Percentiles rank a stretch among this genome's conserved stretches.
Evolutionary conservation across 805 yeast species (phyloP).

Genomic region (Hanseniaspora vineae): DNA sequence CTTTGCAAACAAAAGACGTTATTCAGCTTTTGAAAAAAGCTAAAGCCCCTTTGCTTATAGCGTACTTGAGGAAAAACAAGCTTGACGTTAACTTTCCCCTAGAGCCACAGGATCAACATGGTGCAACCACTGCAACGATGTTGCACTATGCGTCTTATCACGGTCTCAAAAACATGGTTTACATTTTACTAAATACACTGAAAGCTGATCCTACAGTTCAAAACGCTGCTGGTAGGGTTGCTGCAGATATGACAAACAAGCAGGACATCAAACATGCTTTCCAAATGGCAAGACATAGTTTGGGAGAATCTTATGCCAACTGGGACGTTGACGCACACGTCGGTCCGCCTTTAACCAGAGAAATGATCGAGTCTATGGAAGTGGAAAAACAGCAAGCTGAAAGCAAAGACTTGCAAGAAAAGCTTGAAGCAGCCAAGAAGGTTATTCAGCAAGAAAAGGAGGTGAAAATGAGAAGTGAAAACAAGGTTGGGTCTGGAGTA

Average conservation of each 20-base stretch:
- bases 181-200: slow-evolving; percentile 42
- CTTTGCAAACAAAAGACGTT: slow-evolving; percentile 42
- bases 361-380: slow-evolving; percentile 19
- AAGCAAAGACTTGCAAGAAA: slow-evolving; percentile 26
- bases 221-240: slow-evolving; percentile 45
- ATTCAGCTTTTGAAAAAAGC: slow-evolving; percentile 52
- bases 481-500: slow-evolving; percentile 11
- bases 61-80: slow-evolving; percentile 46
- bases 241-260: slow-evolving; percentile 53
- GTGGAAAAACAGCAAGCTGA: slow-evolving; percentile 31
- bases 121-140: slow-evolving; percentile 48
- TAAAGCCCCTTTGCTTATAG: slow-evolving; percentile 59
- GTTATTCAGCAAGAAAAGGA: slow-evolving; percentile 13
- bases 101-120: slow-evolving; percentile 39
- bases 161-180: slow-evolving; percentile 54
- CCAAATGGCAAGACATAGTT: slow-evolving; percentile 48
- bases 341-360: slow-evolving; percentile 43
- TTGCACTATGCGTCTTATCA: slow-evolving; percentile 67
- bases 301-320: slow-evolving; percentile 60
- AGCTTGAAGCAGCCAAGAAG: slow-evolving; percentile 26
- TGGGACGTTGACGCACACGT: slow-evolving; percentile 55
- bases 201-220: slow-evolving; percentile 56
- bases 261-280: slow-evolving; percentile 38
- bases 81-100: slow-evolving; percentile 40
- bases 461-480: slow-evolving; percentile 17